Evolutionary conservation across 495 filamentous ascomycete species (phyloP), one percentile per base, ranked within the genome.

Genomic region (Talaromyces thailandensis): DNA sequence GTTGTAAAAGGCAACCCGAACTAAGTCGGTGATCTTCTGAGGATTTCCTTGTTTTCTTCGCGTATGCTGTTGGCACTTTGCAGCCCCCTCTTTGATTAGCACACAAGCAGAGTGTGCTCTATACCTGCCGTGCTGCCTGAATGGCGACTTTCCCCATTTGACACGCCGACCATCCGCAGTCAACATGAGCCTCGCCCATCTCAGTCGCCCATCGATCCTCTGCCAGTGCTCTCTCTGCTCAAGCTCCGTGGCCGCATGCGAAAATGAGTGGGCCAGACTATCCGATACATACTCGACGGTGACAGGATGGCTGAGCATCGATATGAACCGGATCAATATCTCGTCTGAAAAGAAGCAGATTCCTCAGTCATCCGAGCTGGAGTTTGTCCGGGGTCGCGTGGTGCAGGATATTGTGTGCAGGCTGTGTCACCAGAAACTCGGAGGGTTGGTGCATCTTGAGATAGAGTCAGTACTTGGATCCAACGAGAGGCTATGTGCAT

Each of bases 231-330:
- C 69, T 24, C 70, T 75, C 43, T 80, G 77, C 63, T 78, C 75
- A 25, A 80, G 77, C 64, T 78, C 77, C 23, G 69, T 80, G 60
- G 77, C 77, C 1, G 77, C 70, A 14, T 69, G 78, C 45, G 77
- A 80, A 68, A 80, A 80, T 58, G 77, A 80, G 63, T 80, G 77
- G 77, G 75, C 73, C 9, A 75, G 71, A 51, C 64, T 80, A 7
- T 79, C 77, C 16, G 73, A 69, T 48, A 72, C 75, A 23, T 79
- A 80, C 48, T 71, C 76, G 28, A 66, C 77, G 48, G 67, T 71
- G 24, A 71, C 74, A 18, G 75, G 71, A 56, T 80, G 77, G 77
- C 67, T 78, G 32, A 80, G 77, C 56, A 71, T 78, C 59, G 71
- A 79, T 62, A 65, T 78, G 28, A 69, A 78, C 55, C 76, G 77